These are phyloP conservation scores for Symbiotaphrina buchneri DNA, from an alignment of 495 filamentous ascomycete species.

Conservation along the genomic window DNA sequence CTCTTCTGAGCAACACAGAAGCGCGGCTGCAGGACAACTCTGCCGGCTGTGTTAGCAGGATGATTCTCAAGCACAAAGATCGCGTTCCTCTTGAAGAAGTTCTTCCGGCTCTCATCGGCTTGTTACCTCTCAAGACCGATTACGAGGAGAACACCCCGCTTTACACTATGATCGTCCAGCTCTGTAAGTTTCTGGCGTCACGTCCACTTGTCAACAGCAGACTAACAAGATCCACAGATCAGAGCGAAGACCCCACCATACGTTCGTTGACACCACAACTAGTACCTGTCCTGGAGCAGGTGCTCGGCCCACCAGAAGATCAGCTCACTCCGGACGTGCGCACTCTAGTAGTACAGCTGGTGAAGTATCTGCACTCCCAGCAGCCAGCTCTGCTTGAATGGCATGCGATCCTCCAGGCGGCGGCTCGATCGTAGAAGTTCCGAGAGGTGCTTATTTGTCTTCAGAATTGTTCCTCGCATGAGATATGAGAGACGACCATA, in stretches of 20 bases:
- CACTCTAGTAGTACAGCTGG: constrained; percentile 39
- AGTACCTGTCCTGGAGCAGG: constrained; percentile 57
- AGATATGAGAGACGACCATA: too few species aligned
- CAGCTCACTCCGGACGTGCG: constrained; percentile 72
- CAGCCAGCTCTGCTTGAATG: constrained; percentile 8
- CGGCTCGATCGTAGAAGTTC: constrained; percentile 2
- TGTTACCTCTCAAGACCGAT: constrained; percentile 81
- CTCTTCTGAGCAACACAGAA: constrained; percentile 48
- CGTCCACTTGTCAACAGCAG: not conserved
- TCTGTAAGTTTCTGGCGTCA: constrained; percentile 65
- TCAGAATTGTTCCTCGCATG: too few species aligned
- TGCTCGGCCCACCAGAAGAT: constrained; percentile 55
- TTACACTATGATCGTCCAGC: constrained; percentile 63
- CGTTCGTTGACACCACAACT: constrained; percentile 55
- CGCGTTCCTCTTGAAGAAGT: constrained; percentile 59
- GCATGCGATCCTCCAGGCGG: constrained; percentile 7
- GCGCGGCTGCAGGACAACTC: constrained; percentile 80
- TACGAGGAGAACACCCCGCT: constrained; percentile 92
- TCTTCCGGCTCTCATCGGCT: constrained; percentile 49
- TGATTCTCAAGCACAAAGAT: constrained; percentile 69
- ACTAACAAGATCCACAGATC: constrained; percentile 29
- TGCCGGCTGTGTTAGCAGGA: constrained; percentile 73
- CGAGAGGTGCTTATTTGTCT: too few species aligned
- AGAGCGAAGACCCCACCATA: constrained; percentile 46
- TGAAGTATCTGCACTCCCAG: constrained; percentile 42